Evolutionary conservation across 202 grass and related monocot species (phyloP).

Genomic region (Schoenoplectus triqueter): DNA sequence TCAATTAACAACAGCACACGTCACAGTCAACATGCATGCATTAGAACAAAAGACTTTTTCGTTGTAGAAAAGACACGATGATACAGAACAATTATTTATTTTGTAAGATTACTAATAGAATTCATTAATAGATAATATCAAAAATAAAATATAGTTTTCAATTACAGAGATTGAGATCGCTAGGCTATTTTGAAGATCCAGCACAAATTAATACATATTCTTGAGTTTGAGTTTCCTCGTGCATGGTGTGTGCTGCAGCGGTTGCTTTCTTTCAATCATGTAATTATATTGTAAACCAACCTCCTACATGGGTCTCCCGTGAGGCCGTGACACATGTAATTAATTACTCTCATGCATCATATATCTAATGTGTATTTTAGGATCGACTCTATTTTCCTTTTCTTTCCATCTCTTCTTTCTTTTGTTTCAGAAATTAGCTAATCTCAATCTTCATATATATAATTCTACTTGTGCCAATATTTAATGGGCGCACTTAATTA

Average conservation of each 20-base stretch:
- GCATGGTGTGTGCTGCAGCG: conserved; percentile 23
- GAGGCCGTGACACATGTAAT: not conserved
- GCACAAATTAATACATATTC: not conserved
- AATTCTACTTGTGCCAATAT: not conserved
- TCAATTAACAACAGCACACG: not conserved
- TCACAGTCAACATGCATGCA: not conserved
- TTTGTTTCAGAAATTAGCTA: not conserved
- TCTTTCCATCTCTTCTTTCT: not conserved
- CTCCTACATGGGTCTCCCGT: conserved; percentile 24
- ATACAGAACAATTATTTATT: not conserved
- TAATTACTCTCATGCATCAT: too few species aligned
- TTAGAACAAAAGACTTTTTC: not conserved
- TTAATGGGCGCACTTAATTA: not conserved
- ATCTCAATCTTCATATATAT: not conserved
- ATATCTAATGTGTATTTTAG: too few species aligned
- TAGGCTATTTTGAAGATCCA: not conserved
- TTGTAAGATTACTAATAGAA: not conserved
- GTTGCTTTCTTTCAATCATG: conserved; percentile 34
- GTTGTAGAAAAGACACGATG: not conserved
- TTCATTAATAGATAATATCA: not conserved
- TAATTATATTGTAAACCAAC: conserved; percentile 7
- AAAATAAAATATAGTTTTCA: not conserved
- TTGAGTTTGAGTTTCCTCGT: conserved; percentile 8
- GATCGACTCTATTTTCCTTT: not conserved
- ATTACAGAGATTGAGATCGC: not conserved